phyloP scores from a whole-genome alignment of 2,329 filamentous ascomycete species.

The Geosmithia flava region DNA sequence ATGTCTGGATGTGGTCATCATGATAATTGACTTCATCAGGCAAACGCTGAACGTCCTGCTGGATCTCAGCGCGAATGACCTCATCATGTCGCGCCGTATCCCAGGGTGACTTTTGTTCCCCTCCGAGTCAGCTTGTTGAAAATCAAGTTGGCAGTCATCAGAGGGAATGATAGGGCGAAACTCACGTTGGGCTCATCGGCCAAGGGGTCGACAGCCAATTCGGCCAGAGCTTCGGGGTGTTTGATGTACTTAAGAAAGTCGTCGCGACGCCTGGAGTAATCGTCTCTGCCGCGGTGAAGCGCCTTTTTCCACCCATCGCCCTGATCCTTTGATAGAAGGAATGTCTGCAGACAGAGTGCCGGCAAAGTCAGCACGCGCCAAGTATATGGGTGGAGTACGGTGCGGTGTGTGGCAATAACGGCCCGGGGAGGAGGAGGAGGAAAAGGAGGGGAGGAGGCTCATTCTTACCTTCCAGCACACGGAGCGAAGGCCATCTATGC shows the following conservation, averaged over 20 bases:
- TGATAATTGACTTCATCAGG: conserved; percentile 89
- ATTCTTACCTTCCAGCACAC: conserved; percentile 74
- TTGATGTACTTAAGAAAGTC: conserved; percentile 75
- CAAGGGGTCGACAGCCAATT: conserved; percentile 67
- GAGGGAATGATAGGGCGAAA: background rate
- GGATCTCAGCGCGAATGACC: conserved; percentile 72
- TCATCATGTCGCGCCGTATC: conserved; percentile 78
- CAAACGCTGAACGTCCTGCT: conserved; percentile 87
- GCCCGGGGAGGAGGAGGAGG: background rate
- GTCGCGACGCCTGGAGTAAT: conserved; percentile 60
- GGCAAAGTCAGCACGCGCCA: background rate
- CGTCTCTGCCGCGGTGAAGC: conserved; percentile 55
- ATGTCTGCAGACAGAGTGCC: conserved; percentile 39
- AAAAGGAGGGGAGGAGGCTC: too few relatives aligned
- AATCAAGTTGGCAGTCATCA: background rate
- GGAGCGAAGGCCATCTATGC: conserved; percentile 64
- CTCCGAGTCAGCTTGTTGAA: background rate
- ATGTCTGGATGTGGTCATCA: conserved; percentile 61
- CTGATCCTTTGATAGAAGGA: conserved; percentile 63
- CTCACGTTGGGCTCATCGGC: conserved; percentile 59
- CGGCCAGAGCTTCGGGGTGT: conserved; percentile 65
- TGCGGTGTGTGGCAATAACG: background rate
- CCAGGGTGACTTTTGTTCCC: conserved; percentile 79
- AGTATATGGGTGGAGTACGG: background rate
- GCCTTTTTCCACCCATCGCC: conserved; percentile 55